phyloP scores from a whole-genome alignment of 129 eudicot genomes.

The Saposhnikovia divaricata region DNA sequence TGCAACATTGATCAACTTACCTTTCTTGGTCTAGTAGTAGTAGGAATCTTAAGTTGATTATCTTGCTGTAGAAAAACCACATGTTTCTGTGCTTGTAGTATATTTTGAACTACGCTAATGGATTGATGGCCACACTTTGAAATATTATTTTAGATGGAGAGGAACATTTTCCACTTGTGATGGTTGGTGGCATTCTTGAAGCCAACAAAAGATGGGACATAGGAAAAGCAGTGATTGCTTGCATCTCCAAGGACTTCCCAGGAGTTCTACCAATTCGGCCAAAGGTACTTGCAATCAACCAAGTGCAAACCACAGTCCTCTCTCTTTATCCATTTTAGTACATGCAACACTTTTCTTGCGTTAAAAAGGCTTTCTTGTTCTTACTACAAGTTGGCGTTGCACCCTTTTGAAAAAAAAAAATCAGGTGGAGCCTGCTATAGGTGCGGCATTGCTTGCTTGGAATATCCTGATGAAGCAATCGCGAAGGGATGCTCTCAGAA shows the following conservation, averaged over 20 bases:
- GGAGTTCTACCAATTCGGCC: slow-evolving; percentile 69
- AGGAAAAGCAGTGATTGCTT: slow-evolving; percentile 59
- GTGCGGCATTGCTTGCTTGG: slow-evolving; percentile 96
- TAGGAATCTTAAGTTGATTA: not conserved
- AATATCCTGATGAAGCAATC: slow-evolving; percentile 46
- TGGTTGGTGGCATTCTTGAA: slow-evolving; percentile 96
- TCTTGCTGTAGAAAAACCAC: not conserved
- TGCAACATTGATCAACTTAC: not conserved
- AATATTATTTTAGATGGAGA: slow-evolving; percentile 57
- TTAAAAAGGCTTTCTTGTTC: not conserved
- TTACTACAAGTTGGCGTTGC: not conserved
- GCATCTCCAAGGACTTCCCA: slow-evolving; percentile 72
- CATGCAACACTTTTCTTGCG: not conserved
- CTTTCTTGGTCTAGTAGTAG: not conserved
- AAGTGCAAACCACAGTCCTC: not conserved
- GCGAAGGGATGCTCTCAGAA: slow-evolving; percentile 15
- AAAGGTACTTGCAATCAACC: slow-evolving; percentile 35
- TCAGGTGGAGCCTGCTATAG: slow-evolving; percentile 97
- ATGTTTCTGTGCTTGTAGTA: not conserved
- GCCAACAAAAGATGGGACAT: slow-evolving; percentile 93
- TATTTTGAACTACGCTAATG: not conserved
- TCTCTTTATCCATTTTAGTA: not conserved
- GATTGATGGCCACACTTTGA: not conserved
- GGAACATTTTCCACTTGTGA: slow-evolving; percentile 63
- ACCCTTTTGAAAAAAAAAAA: slow-evolving; percentile 4